A percentile compares a stretch with the other conserved stretches of the same genome.
These are phyloP conservation scores for Claviceps fusiformis DNA, from an alignment of 2,329 filamentous ascomycete genomes.

Conservation along the genomic window DNA sequence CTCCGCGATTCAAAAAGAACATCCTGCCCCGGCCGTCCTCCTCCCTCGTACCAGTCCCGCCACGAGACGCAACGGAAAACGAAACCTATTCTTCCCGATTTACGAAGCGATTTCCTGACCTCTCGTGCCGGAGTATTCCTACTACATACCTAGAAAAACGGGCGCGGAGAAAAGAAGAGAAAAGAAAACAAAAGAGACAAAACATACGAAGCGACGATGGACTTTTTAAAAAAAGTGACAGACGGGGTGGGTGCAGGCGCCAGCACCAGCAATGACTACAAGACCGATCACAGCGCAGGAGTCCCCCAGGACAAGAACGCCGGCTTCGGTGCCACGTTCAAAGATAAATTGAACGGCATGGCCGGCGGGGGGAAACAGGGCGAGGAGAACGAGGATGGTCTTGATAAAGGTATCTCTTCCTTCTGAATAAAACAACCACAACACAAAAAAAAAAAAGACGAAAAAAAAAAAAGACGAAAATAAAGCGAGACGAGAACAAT, in stretches of 20 bases:
- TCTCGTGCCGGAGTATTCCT: neutral
- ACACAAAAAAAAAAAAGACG: neutral
- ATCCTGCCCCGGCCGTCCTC: too few relatives aligned
- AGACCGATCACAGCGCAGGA: constrained; percentile 43
- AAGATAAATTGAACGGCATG: constrained; percentile 56
- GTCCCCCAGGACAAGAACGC: constrained; percentile 25
- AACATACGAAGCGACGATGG: neutral
- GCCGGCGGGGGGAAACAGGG: constrained; percentile 60
- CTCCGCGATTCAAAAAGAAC: too few relatives aligned
- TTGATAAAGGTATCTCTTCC: constrained; percentile 55
- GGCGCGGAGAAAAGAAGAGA: neutral
- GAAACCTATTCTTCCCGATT: too few relatives aligned
- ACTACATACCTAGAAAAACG: too few relatives aligned
- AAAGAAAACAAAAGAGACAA: neutral
- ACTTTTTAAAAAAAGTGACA: neutral
- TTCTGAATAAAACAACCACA: neutral
- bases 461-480: neutral
- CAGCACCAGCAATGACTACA: neutral
- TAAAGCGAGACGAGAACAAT: neutral
- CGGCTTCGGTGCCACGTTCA: constrained; percentile 33
- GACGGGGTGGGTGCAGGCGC: neutral
- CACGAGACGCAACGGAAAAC: too few relatives aligned
- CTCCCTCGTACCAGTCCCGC: too few relatives aligned
- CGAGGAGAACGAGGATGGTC: constrained; percentile 71
- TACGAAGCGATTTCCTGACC: too few relatives aligned